Percentiles rank a stretch among this genome's conserved stretches.
phyloP scores from a whole-genome alignment of 441 rosid species.

The Dalechampia spathulata region DNA sequence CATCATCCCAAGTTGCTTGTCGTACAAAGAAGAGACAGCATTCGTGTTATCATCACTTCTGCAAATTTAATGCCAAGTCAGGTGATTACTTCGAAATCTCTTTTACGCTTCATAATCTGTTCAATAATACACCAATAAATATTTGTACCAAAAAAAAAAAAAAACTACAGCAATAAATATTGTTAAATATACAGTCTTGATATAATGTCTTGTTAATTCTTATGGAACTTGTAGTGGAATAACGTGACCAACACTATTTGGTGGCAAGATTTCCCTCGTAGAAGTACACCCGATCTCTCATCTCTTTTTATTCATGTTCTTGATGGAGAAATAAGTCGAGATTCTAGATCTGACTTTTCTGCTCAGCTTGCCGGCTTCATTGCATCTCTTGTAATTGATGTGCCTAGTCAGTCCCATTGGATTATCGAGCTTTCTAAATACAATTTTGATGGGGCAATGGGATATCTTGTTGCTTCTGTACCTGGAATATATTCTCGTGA shows the following conservation, averaged over 20 bases:
- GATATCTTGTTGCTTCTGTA: slow-evolving; percentile 73
- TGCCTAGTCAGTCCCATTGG: slow-evolving; percentile 87
- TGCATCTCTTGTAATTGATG: slow-evolving; percentile 75
- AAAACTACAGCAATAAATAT: too few relatives aligned
- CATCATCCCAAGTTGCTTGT: slow-evolving; percentile 92
- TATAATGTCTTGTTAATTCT: slow-evolving; percentile 4
- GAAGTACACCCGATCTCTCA: slow-evolving; percentile 51
- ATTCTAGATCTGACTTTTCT: slow-evolving; percentile 60
- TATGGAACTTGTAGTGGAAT: slow-evolving; percentile 57
- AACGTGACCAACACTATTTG: slow-evolving; percentile 83
- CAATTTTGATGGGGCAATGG: slow-evolving; percentile 64
- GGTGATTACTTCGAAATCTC: slow-evolving; percentile 34
- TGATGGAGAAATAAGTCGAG: slow-evolving; percentile 25
- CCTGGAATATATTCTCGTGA: slow-evolving; percentile 77
- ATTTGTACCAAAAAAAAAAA: too few relatives aligned
- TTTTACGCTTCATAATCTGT: slow-evolving; percentile 2
- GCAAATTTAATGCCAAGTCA: slow-evolving; percentile 83
- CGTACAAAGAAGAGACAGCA: slow-evolving; percentile 66
- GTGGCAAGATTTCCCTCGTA: slow-evolving; percentile 98
- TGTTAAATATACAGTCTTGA: neutral
- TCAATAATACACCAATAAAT: neutral
- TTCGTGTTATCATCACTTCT: slow-evolving; percentile 73
- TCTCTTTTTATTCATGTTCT: slow-evolving; percentile 55
- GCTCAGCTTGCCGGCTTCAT: slow-evolving; percentile 89
- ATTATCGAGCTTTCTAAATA: slow-evolving; percentile 62